Evolutionary conservation across 768 basidiomycete genomes (phyloP), one percentile per base, ranked within the genome.

Genomic region (Termitomyces heimii): DNA sequence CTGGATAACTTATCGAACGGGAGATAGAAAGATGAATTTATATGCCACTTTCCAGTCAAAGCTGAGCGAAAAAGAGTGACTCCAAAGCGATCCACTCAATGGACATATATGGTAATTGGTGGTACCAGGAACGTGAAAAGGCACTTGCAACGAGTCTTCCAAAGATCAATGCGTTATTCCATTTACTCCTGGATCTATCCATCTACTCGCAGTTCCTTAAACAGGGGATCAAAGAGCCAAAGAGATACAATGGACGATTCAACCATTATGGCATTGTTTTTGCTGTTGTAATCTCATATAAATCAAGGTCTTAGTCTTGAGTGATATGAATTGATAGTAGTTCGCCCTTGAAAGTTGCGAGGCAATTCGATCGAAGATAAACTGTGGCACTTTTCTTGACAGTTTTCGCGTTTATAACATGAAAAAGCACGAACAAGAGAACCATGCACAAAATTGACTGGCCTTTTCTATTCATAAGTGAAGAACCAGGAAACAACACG

Each of bases 41-140:
- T 54, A 54, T 34, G 29, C 20, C 40, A 43, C 16, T 32, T 24
- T 32, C 52, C 43, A 42, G 52, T 53, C 52, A 53, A 53, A 53
- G 52, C 40, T 53, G 40, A 20, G 12, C 5, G 18, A 53, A 53
- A 31, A 53, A 42, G 28, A 53, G n/a, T 26, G 24, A 31, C 7
- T 53, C 20, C 28, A 42, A 53, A 53, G 52, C 52, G 39, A 18
- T 31, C 18, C 37, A 5, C 32, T 16, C 14, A 5, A n/a, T 37
- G 20, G 24, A 32, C 24, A 26, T 3, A 37, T 37, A 48, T 32
- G 47, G 31, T 22, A 32, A 32, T 48, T 3, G 20, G 7, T 10
- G 32, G 20, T 13, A n/a, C 29, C 47, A 22, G 20, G 12, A 22
- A 14, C 6, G 47, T 32, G 4, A 34, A 20, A 18, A 49, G 32